Percentiles rank a stretch among this genome's conserved stretches.
Evolutionary conservation across 495 filamentous ascomycete species (phyloP).

Genomic region (Tuber magnatum): DNA sequence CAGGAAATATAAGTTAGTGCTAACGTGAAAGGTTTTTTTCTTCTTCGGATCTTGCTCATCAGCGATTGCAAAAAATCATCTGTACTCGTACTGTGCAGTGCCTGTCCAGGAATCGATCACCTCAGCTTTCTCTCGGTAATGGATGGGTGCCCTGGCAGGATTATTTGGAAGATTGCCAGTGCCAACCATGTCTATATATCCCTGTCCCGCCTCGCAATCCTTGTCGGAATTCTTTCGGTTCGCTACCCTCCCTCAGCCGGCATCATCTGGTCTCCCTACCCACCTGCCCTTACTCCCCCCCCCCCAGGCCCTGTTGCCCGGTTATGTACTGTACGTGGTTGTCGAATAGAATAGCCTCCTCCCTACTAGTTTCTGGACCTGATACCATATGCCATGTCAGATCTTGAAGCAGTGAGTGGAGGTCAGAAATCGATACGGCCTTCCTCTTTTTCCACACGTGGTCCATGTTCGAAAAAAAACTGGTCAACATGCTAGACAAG

Average conservation of each 20-base stretch:
- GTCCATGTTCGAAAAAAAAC: neutral
- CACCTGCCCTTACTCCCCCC: slow-evolving; percentile 34
- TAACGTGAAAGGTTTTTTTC: neutral
- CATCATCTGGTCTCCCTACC: slow-evolving; percentile 32
- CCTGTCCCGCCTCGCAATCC: slow-evolving; percentile 35
- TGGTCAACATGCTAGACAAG: slow-evolving; percentile 8
- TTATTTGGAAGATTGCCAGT: slow-evolving; percentile 35
- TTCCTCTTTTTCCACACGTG: neutral
- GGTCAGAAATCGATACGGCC: neutral
- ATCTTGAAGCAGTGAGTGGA: slow-evolving; percentile 20
- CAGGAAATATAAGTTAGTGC: neutral
- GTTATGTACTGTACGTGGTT: slow-evolving; percentile 39
- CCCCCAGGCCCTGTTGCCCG: slow-evolving; percentile 38
- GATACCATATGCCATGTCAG: slow-evolving; percentile 20
- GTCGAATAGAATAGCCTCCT: slow-evolving; percentile 27
- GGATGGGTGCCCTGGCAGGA: slow-evolving; percentile 32
- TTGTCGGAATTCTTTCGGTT: slow-evolving; percentile 36
- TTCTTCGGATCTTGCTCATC: slow-evolving; percentile 28
- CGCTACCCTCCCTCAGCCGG: slow-evolving; percentile 36
- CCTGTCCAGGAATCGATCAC: slow-evolving; percentile 3
- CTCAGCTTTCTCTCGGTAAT: slow-evolving; percentile 33
- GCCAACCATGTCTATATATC: slow-evolving; percentile 35
- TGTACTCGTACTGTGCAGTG: neutral
- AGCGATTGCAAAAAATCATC: neutral
- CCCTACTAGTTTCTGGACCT: slow-evolving; percentile 17